phyloP scores from a whole-genome alignment of 352 stramenopile genomes.

The Pythium periplocum region DNA sequence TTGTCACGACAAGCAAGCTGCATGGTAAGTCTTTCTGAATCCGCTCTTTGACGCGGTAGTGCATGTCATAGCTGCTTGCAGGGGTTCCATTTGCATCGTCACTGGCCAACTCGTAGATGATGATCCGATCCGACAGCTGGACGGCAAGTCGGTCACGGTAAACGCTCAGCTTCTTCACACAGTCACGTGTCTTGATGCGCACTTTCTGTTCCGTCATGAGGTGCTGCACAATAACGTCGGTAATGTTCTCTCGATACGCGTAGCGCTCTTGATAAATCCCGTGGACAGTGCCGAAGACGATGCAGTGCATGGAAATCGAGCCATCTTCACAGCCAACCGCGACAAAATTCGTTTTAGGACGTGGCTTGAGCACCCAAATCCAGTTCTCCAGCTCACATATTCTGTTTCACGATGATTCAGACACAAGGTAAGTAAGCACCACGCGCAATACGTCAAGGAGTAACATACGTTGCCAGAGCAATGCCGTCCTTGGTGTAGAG shows the following conservation, averaged over 20 bases:
- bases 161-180: conserved; percentile 92
- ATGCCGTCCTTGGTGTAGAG: conserved; percentile 89
- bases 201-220: conserved; percentile 94
- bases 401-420: conserved; percentile 9
- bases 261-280: conserved; percentile 92
- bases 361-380: conserved; percentile 85
- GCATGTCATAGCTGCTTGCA: conserved; percentile 86
- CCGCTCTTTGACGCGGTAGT: conserved; percentile 89
- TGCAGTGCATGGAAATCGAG: conserved; percentile 75
- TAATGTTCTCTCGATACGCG: conserved; percentile 92
- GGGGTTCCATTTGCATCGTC: conserved; percentile 24
- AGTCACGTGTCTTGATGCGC: conserved; percentile 93
- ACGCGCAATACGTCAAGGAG: not conserved
- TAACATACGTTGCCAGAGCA: conserved; percentile 46
- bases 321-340: conserved; percentile 86
- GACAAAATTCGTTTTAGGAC: conserved; percentile 86
- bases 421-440: too few species aligned
- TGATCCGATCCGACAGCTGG: conserved; percentile 91
- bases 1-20: conserved; percentile 88
- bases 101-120: conserved; percentile 92
- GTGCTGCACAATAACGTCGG: conserved; percentile 94
- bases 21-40: conserved; percentile 83
- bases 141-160: conserved; percentile 91
- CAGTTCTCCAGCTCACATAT: conserved; percentile 88
- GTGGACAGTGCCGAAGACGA: conserved; percentile 90